Percentiles rank a stretch among this genome's conserved stretches.
These are phyloP conservation scores for Spiraea crenata DNA, from an alignment of 331 rosid species.

Conservation along the genomic window DNA sequence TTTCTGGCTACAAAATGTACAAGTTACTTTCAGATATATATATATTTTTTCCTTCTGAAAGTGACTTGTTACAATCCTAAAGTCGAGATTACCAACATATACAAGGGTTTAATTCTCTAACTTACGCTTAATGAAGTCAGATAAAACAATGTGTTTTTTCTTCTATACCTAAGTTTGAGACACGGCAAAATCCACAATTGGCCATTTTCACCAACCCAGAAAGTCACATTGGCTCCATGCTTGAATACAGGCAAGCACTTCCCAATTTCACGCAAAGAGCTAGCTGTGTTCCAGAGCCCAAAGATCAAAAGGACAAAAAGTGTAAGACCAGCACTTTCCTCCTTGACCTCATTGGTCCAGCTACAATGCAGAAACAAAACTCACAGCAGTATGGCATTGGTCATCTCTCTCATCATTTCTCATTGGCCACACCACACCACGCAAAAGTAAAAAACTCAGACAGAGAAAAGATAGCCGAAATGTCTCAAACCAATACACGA, in stretches of 20 bases:
- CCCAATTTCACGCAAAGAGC: conserved; percentile 1
- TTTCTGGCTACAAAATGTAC: no score
- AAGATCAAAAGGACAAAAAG: background rate
- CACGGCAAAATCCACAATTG: background rate
- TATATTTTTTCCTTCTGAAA: no score
- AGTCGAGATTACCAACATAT: no score
- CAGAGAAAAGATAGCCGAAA: background rate
- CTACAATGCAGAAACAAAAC: background rate
- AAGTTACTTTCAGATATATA: no score
- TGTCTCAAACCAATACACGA: no score
- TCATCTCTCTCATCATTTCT: background rate
- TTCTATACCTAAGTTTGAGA: no score
- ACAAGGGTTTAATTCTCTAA: no score
- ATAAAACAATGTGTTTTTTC: no score
- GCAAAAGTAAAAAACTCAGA: background rate
- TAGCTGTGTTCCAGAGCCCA: conserved; percentile 2
- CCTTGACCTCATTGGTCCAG: background rate
- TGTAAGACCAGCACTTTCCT: background rate
- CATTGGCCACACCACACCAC: background rate
- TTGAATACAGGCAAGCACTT: background rate
- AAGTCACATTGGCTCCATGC: background rate
- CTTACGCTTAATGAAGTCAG: no score
- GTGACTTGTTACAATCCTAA: no score
- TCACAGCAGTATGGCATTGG: background rate
- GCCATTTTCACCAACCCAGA: background rate